A percentile compares a stretch with the other conserved stretches of the same genome.
These are phyloP conservation scores for Lipomyces yamanashiensis DNA, from an alignment of 805 yeast species.

Conservation along the genomic window DNA sequence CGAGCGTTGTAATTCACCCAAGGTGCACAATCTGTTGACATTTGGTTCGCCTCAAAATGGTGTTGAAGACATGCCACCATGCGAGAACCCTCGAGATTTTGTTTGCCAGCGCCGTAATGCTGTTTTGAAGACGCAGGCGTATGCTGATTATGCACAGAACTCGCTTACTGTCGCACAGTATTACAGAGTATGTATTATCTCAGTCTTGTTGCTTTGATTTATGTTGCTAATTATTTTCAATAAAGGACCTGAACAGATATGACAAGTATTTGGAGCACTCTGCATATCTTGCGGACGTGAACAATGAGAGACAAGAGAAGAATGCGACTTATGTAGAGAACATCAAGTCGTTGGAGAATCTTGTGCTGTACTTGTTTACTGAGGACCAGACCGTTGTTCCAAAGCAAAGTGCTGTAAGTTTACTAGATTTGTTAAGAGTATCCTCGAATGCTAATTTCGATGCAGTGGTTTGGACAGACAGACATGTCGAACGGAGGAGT, in stretches of 20 bases:
- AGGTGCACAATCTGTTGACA: conserved; percentile 61
- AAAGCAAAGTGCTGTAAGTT: conserved; percentile 63
- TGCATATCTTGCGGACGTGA: conserved; percentile 63
- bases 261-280: conserved; percentile 62
- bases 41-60: conserved; percentile 83
- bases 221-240: not conserved
- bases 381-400: conserved; percentile 75
- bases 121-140: conserved; percentile 62
- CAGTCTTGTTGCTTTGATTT: not conserved
- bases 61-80: conserved; percentile 66
- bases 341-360: conserved; percentile 52
- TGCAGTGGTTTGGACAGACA: conserved; percentile 56
- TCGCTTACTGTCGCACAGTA: conserved; percentile 74
- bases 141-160: conserved; percentile 61
- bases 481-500: conserved; percentile 51
- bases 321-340: conserved; percentile 52
- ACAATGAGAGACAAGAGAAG: conserved; percentile 58
- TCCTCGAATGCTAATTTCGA: not conserved
- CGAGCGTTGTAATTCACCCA: conserved; percentile 57
- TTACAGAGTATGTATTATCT: conserved; percentile 52
- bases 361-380: conserved; percentile 64
- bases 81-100: conserved; percentile 53
- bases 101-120: conserved; percentile 61
- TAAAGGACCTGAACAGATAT: conserved; percentile 55
- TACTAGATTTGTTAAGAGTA: not conserved